Percentiles rank a stretch among this genome's conserved stretches.
phyloP scores from a whole-genome alignment of 148 eudicot genomes.

The Dianthus caryophyllus region DNA sequence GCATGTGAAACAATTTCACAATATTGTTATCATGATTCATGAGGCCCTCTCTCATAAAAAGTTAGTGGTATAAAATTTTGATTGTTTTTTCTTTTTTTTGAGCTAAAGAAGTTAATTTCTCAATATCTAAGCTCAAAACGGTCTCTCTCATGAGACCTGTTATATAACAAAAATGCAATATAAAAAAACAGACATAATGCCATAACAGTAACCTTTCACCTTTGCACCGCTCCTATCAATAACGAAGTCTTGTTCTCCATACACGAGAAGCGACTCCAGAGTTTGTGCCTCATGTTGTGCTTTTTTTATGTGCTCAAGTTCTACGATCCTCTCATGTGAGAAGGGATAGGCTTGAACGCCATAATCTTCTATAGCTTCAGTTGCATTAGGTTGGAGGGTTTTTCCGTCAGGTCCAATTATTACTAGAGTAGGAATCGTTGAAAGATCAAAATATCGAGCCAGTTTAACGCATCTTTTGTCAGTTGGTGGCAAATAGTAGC shows the following conservation, averaged over 20 bases:
- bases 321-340: conserved; percentile 56
- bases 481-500: conserved; percentile 65
- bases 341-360: conserved; percentile 70
- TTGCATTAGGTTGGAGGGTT: conserved; percentile 55
- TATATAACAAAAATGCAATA: background rate
- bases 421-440: conserved; percentile 54
- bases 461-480: conserved; percentile 54
- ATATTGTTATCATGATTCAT: too few species aligned
- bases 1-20: background rate
- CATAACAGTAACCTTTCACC: conserved; percentile 33
- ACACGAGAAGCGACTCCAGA: conserved; percentile 70
- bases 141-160: too few species aligned
- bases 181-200: background rate
- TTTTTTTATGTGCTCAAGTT: conserved; percentile 62
- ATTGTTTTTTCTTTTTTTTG: too few species aligned
- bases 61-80: too few species aligned
- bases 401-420: conserved; percentile 75
- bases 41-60: too few species aligned
- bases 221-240: conserved; percentile 52
- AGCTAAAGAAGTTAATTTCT: too few species aligned
- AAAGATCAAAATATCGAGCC: conserved; percentile 58
- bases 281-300: conserved; percentile 58
- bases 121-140: too few species aligned
- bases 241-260: conserved; percentile 50
- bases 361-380: conserved; percentile 53